Percentiles rank a stretch among this genome's conserved stretches.
Evolutionary conservation across 208 protist species (phyloP).

Genomic region (Crithidia expoeki): DNA sequence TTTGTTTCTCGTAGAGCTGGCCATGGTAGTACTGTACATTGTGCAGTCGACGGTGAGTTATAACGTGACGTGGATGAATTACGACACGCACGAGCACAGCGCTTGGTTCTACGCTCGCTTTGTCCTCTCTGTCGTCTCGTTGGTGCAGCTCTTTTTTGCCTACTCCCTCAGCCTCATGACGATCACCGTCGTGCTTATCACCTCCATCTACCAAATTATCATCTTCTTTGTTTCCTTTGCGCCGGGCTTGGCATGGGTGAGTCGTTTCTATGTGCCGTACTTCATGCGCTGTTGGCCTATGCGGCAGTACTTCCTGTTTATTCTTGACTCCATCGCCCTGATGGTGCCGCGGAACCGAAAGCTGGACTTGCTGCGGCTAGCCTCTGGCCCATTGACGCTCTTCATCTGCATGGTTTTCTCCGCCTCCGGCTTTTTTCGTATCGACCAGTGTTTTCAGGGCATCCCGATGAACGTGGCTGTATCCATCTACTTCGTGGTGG

Average conservation of each 20-base stretch:
- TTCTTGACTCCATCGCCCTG: conserved; percentile 77
- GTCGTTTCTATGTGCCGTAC: conserved; percentile 81
- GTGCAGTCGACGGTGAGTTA: conserved; percentile 51
- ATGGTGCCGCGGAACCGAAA: conserved; percentile 63
- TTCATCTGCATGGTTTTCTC: conserved; percentile 85
- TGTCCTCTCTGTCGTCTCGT: conserved; percentile 68
- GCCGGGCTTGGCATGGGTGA: conserved; percentile 61
- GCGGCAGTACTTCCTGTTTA: conserved; percentile 87
- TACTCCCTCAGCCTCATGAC: conserved; percentile 80
- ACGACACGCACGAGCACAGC: conserved; percentile 55
- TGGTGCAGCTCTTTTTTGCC: conserved; percentile 84
- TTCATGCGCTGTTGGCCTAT: conserved; percentile 89
- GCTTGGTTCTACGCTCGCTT: conserved; percentile 71
- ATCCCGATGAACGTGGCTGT: conserved; percentile 59
- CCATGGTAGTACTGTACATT: conserved; percentile 75
- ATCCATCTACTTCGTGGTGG: conserved; percentile 80
- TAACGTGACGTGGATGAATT: conserved; percentile 59
- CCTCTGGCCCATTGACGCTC: conserved; percentile 65
- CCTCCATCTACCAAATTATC: conserved; percentile 84
- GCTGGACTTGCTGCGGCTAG: conserved; percentile 72
- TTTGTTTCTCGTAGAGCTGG: conserved; percentile 77
- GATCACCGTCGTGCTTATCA: conserved; percentile 72
- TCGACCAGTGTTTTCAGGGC: conserved; percentile 77
- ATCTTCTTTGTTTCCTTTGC: conserved; percentile 66
- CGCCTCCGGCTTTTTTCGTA: conserved; percentile 66